Evolutionary conservation across 2,329 filamentous ascomycete genomes (phyloP), one percentile per base, ranked within the genome.

Genomic region (Cordyceps javanica): DNA sequence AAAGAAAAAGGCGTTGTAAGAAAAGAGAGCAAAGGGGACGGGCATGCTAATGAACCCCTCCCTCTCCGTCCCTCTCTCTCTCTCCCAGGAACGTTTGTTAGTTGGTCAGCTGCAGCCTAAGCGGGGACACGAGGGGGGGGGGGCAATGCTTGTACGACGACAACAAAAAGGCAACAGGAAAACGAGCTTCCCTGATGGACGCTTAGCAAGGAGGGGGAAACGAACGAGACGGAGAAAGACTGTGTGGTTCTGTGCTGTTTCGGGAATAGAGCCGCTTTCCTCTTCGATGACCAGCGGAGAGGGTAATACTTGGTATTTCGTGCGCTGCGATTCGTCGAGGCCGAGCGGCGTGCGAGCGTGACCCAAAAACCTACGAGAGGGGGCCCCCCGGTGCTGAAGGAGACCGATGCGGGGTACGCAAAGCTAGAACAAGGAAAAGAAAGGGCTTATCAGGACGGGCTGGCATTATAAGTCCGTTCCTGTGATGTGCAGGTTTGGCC

Each of bases 71-170:
- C 2, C 14, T 13, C 28, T 19, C 45, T 30, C 42, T 46, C 42
- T 9, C 41, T 41, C 41, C 16, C 13, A 8, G 9, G 23, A 25
- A 44, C 14, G n/a, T 38, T 21, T n/a, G n/a, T 23, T 21, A 36
- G 3, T 25, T 16, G 39, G 39, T 54, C 51, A 54, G 51, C 51
- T 54, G 51, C 51, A 54, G 51, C 51, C 39, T 42, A 10, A 44
- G 48, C 34, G 34, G 48, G 48, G 48, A 19, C 7, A 10, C 16
- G 16, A 30, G 16, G 44, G 25, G 44, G 13, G 21, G 23, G 21
- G 14, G 25, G 2, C 5, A 28, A n/a, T n/a, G 5, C n/a, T 41
- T 4, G 34, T 4, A 9, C 34, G 11, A 36, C 5, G 38, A 19
- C n/a, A 41, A 23, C n/a, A 11, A 16, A 39, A 39, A n/a, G n/a